Base-by-base conservation (phyloP, 495 filamentous ascomycete species). In the Paragyromitra xinjiangensis region DNA sequence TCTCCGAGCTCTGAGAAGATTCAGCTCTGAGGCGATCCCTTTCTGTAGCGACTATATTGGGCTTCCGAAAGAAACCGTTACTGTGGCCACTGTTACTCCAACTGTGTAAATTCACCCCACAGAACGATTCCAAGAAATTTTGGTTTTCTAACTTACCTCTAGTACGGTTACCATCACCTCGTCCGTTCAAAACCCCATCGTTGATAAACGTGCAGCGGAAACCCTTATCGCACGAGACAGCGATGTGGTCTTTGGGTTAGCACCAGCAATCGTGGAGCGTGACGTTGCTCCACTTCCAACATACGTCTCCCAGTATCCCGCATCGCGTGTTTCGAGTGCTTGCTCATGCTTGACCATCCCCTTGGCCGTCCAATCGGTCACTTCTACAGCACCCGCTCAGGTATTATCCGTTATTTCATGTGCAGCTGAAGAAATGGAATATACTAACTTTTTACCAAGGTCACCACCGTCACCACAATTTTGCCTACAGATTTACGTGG, bases 301-400 rank as follows among this genome's bases (percentile, higher is more conserved):
- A 6, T 78, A 61, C 11, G 76, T 78, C 39, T 55, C 76, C 0
- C 63, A 78, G 39, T 77, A 78, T 53, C 56, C 64, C 8, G 53
- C 75, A 1, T 19, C 40, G 26, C 64, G 75, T 22, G 34, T 78
- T 42, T 78, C 76, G 2, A 78, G 76, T 16, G 73, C 76, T 71
- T 78, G 76, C 42, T 78, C 76, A 16, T 78, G 76, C 66, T 64
- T 78, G 58, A 56, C 73, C 1, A 78, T 78, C 62, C 42, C 66
- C 22, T 42, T n/a, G 1, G 24, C 44, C 3, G 62, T 58, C n/a
- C 45, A 26, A 5, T 56, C 65, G 6, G 42, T 58, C 26, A 78
- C 76, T 24, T 26, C 53, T 26, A 64, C 65, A 9, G 73, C 74
- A 12, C 59, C 73, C 9, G 56, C 77, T 45, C 16, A 61, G 22